These are phyloP conservation scores for Metarhizium robertsii DNA, from an alignment of 2,329 filamentous ascomycete species.

Conservation along the genomic window DNA sequence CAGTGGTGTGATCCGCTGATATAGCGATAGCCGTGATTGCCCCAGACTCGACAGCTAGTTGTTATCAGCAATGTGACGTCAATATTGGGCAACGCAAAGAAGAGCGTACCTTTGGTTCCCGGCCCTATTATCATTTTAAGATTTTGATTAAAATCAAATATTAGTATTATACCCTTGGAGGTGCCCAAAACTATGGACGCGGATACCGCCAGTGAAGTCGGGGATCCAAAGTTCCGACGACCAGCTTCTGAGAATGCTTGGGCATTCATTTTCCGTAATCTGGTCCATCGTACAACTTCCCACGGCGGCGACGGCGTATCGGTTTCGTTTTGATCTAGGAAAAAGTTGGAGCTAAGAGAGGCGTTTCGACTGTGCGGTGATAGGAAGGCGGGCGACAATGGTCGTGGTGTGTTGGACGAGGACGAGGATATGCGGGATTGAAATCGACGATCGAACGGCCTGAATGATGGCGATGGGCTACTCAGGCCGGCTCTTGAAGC, in stretches of 20 bases:
- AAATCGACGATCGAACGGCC: constrained; percentile 91
- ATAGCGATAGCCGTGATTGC: constrained; percentile 79
- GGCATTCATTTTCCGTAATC: constrained; percentile 75
- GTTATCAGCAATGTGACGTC: not conserved
- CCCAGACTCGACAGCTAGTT: constrained; percentile 76
- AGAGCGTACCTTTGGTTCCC: constrained; percentile 68
- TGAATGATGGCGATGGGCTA: constrained; percentile 72
- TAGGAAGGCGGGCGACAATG: constrained; percentile 69
- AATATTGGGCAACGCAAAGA: not conserved
- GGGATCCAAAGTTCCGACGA: constrained; percentile 82
- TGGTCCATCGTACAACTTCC: constrained; percentile 97
- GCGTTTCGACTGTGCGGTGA: constrained; percentile 70
- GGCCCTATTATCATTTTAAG: constrained; percentile 89
- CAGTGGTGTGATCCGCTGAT: constrained; percentile 85
- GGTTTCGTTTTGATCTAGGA: constrained; percentile 51
- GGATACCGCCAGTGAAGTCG: constrained; percentile 82
- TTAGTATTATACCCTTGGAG: constrained; percentile 84
- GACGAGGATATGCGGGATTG: constrained; percentile 69
- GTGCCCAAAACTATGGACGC: constrained; percentile 86
- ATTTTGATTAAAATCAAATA: constrained; percentile 97
- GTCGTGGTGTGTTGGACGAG: constrained; percentile 49
- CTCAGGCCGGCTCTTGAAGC: constrained; percentile 55
- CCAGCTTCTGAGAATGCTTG: constrained; percentile 90
- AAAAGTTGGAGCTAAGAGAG: constrained; percentile 64
- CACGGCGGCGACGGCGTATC: constrained; percentile 75